Evolutionary conservation across 2,329 filamentous ascomycete species (phyloP).

Genomic region (Stylonectria norvegica): DNA sequence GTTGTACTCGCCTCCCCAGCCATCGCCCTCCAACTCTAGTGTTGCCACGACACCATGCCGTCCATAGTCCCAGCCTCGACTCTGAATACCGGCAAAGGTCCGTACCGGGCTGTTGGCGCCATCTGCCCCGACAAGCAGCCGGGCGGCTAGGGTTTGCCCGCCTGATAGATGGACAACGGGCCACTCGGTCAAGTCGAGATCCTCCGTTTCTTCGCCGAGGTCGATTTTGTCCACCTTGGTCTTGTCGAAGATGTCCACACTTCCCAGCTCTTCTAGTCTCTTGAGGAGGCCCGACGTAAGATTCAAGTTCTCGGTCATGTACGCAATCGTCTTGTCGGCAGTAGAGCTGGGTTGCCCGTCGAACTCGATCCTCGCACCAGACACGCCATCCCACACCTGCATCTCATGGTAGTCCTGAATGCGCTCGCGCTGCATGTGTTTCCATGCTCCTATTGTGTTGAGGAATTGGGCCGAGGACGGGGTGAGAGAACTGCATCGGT

Average conservation of each 20-base stretch:
- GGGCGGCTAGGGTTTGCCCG: conserved; percentile 67
- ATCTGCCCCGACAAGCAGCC: conserved; percentile 87
- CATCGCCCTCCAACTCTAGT: conserved; percentile 64
- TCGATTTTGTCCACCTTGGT: conserved; percentile 77
- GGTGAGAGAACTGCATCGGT: conserved; percentile 92
- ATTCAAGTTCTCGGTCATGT: conserved; percentile 95
- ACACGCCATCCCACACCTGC: conserved; percentile 97
- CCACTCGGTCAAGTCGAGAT: conserved; percentile 80
- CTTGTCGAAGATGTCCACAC: conserved; percentile 69
- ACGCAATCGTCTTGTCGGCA: conserved; percentile 68
- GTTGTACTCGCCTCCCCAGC: conserved; percentile 49
- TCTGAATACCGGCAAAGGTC: conserved; percentile 80
- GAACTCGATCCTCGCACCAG: conserved; percentile 83
- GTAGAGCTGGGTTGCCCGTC: conserved; percentile 59
- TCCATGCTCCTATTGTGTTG: conserved; percentile 80
- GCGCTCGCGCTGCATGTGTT: conserved; percentile 66
- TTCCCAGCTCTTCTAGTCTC: conserved; percentile 66
- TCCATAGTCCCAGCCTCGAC: conserved; percentile 88
- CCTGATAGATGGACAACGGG: conserved; percentile 73
- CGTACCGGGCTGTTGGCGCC: conserved; percentile 93
- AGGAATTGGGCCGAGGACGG: conserved; percentile 83
- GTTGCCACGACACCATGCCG: conserved; percentile 91
- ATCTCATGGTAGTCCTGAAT: conserved; percentile 91
- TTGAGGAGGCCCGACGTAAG: conserved; percentile 74
- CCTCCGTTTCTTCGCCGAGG: conserved; percentile 65